Percentiles rank a stretch among this genome's conserved stretches.
phyloP scores from a whole-genome alignment of 1,284 basidiomycete species.

The Afroboletus lepidellus region DNA sequence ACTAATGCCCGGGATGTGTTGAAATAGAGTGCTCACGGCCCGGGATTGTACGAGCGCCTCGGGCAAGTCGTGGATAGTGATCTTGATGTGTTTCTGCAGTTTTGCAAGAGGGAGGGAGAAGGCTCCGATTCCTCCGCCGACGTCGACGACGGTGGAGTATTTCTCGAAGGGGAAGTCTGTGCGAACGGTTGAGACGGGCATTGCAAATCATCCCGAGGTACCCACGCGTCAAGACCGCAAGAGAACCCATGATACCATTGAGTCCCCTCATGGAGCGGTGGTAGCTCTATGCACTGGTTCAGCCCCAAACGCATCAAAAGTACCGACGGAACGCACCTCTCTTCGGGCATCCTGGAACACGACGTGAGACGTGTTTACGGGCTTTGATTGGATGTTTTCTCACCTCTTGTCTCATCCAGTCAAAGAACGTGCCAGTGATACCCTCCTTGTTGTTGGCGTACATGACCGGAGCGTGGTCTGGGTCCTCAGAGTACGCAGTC shows the following conservation, averaged over 20 bases:
- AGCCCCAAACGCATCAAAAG: not conserved
- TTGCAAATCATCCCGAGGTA: not conserved
- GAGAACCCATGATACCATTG: slow-evolving; percentile 26
- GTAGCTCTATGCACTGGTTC: slow-evolving; percentile 15
- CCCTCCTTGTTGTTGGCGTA: too few species aligned
- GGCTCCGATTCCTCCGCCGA: slow-evolving; percentile 35
- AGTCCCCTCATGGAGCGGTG: slow-evolving; percentile 29
- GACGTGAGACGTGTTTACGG: too few species aligned
- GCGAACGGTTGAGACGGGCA: not conserved
- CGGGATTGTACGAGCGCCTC: slow-evolving; percentile 24
- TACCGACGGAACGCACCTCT: slow-evolving; percentile 14
- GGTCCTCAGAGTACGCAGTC: slow-evolving; percentile 24
- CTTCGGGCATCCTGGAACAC: slow-evolving; percentile 3
- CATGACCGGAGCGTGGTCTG: slow-evolving; percentile 3
- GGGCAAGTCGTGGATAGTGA: slow-evolving; percentile 33
- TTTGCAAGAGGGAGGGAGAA: slow-evolving; percentile 30
- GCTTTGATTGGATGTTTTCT: slow-evolving; percentile 8
- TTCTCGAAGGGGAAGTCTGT: slow-evolving; percentile 31
- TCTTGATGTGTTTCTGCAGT: slow-evolving; percentile 25
- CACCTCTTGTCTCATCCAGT: too few species aligned
- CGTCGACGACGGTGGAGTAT: slow-evolving; percentile 30
- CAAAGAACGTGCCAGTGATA: too few species aligned
- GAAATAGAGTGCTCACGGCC: slow-evolving; percentile 13
- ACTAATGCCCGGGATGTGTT: not conserved
- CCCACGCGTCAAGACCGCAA: slow-evolving; percentile 27